Base-by-base conservation (phyloP, 441 rosid species). In the Dalechampia spathulata region DNA sequence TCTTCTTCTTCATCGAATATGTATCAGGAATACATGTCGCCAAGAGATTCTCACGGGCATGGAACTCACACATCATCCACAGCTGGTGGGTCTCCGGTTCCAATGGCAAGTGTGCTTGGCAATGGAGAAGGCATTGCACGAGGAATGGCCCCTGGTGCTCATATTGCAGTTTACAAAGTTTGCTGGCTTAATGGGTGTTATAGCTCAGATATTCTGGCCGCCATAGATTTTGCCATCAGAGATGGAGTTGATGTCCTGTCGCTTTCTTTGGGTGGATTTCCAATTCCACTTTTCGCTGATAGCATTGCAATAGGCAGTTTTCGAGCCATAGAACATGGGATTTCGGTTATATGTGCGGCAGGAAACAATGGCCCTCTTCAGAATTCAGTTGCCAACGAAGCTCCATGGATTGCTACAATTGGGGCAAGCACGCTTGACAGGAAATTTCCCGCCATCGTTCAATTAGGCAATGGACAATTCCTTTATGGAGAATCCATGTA, bases 21-120 rank as follows among this genome's bases (percentile, higher is more conserved):
- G 0, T 76, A 83, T 19, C 70, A 78, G 16, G 90, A 87, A 69
- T 87, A 80, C 66, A 36, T 72, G n/a, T 90, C 97, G 0, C 85
- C 97, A 1, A 78, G 88, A 64, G 97, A 90, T 53, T 93, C 96
- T 0, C 91, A 83, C 16, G 94, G 95, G 30, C 97, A 90, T 36
- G 96, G 96, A 9, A 90, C 96, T 19, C 90, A 87, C 74, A 90
- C 92, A 0, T 82, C 95, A 12, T 90, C 96, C 5, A 90, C 90
- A 9, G 88, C 90, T 0, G 87, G 86, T 0, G 95, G 96, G 1
- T 69, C 85, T 54, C 51, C 84, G 57, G 64, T 82, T 4, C 80
- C 78, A 25, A 67, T 54, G 8, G 88, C 88, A 1, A 86, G 83
- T 45, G 83, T 89, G 82, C 69, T 76, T 3, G 95, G 97, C 13